Base-by-base conservation (phyloP, 2,329 filamentous ascomycete genomes). In the Hypoxylon sp. region DNA sequence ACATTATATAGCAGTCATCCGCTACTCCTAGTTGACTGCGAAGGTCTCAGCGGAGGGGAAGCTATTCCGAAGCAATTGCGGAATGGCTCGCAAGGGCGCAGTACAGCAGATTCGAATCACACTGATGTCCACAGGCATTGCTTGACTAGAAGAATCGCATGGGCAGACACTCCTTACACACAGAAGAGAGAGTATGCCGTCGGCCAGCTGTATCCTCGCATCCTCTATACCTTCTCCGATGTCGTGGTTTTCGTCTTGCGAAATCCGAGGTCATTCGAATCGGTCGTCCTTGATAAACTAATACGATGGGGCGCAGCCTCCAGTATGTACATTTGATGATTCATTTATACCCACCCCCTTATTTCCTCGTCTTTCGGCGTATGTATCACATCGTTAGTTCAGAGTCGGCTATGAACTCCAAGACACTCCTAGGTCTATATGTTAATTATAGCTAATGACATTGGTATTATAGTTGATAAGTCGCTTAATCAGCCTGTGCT, bases 401-500 rank as follows among this genome's bases (percentile, higher is more conserved):
- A 30, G 9, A 30, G 28, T 6, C 6, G 2, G 5, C 6, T 9
- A 2, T 30, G 6, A 30, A 5, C 14, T 6, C 13, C 34, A 9
- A 36, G 14, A 17, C 13, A 5, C 14, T 38, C n/a, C n/a, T 9
- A 41, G 36, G 17, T 28, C 25, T 43, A 2, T 6, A 32, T 56
- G 34, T 48, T n/a, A 60, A 21, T 38, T 11, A 51, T 10, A 14
- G 1, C 5, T 53, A 53, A 38, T 67, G 17, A 52, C 57, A 25
- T 11, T 28, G 11, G 10, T 43, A 25, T n/a, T 34, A 45, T 13
- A 70, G 67, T 87, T 5, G 85, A 87, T 67, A 85, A 81, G 64
- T 85, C 85, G 0, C 80, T 83, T 46, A 87, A 87, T 63, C 86
- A 88, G 68, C 85, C 86, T 0, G 80, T 83, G 2, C 79, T 88